Percentiles rank a stretch among this genome's conserved stretches.
Evolutionary conservation across 73 alveolate species (phyloP).

Genomic region (Uronychia setigera): DNA sequence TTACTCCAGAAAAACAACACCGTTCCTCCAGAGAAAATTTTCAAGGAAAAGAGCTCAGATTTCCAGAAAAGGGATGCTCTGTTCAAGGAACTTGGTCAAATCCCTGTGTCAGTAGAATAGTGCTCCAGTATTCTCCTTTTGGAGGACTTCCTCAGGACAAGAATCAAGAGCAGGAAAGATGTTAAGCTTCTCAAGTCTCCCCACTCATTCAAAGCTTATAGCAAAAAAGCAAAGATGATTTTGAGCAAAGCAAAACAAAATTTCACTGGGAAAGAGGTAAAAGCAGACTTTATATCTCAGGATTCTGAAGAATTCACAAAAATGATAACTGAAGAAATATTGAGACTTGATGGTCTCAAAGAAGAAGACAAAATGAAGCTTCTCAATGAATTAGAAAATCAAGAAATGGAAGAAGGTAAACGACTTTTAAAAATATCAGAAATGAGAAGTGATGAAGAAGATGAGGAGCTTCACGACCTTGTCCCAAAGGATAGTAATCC

Average conservation of each 20-base stretch:
- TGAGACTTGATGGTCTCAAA: neutral
- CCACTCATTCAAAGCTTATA: neutral
- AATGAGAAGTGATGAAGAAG: neutral
- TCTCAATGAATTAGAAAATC: conserved; percentile 6
- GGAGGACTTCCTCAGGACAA: conserved; percentile 49
- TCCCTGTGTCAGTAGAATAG: conserved; percentile 43
- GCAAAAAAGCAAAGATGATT: neutral
- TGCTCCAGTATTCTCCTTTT: conserved; percentile 35
- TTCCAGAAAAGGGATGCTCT: conserved; percentile 33
- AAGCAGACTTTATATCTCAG: neutral
- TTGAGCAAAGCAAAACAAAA: neutral
- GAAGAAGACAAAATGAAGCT: neutral
- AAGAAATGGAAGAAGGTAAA: neutral
- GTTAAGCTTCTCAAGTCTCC: conserved; percentile 42
- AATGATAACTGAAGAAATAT: neutral
- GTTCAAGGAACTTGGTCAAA: conserved; percentile 25
- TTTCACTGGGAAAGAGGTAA: neutral
- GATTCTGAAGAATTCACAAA: neutral
- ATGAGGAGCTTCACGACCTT: neutral
- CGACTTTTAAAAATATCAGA: neutral
- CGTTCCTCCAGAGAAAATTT: neutral
- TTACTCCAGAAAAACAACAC: neutral
- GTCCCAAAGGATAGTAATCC: neutral
- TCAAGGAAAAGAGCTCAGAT: neutral
- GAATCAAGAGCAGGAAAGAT: conserved; percentile 22